phyloP scores from a whole-genome alignment of 441 rosid genomes.

The Manihot esculenta region DNA sequence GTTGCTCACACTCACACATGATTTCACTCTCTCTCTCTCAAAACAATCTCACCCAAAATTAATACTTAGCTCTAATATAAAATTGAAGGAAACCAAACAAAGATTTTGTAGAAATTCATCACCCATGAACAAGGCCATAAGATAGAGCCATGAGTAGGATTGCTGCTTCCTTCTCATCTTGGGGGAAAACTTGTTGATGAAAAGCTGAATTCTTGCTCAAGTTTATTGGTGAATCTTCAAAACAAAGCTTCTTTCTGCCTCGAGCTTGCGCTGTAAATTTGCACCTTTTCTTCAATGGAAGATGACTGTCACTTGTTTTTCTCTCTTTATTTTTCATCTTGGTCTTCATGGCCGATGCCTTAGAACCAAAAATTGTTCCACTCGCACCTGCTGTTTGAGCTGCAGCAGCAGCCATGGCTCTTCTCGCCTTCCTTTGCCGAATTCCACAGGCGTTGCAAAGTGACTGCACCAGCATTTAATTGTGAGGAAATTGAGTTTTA shows the following conservation, averaged over 20 bases:
- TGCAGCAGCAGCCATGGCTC: slow-evolving; percentile 77
- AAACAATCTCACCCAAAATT: no score
- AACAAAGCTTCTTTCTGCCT: slow-evolving; percentile 48
- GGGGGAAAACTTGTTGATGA: slow-evolving; percentile 79
- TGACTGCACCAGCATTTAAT: slow-evolving; percentile 44
- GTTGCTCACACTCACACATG: no score
- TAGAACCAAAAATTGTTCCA: slow-evolving; percentile 30
- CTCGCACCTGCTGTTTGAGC: slow-evolving; percentile 41
- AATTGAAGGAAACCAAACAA: neutral
- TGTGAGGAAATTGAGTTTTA: neutral
- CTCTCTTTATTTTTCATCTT: slow-evolving; percentile 50
- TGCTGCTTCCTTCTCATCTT: slow-evolving; percentile 94
- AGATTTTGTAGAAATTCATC: slow-evolving; percentile 7
- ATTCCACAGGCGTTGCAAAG: slow-evolving; percentile 98
- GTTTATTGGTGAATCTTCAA: slow-evolving; percentile 60
- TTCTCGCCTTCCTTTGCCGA: slow-evolving; percentile 88
- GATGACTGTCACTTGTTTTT: slow-evolving; percentile 34
- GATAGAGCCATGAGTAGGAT: slow-evolving; percentile 91
- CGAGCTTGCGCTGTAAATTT: slow-evolving; percentile 32
- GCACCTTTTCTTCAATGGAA: slow-evolving; percentile 59
- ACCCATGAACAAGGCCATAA: slow-evolving; percentile 72
- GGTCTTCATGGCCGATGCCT: slow-evolving; percentile 22
- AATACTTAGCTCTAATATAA: neutral
- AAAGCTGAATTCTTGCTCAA: slow-evolving; percentile 65
- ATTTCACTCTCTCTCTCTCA: no score